These are phyloP conservation scores for Colletotrichum navitas DNA, from an alignment of 2,329 filamentous ascomycete species.

Conservation along the genomic window DNA sequence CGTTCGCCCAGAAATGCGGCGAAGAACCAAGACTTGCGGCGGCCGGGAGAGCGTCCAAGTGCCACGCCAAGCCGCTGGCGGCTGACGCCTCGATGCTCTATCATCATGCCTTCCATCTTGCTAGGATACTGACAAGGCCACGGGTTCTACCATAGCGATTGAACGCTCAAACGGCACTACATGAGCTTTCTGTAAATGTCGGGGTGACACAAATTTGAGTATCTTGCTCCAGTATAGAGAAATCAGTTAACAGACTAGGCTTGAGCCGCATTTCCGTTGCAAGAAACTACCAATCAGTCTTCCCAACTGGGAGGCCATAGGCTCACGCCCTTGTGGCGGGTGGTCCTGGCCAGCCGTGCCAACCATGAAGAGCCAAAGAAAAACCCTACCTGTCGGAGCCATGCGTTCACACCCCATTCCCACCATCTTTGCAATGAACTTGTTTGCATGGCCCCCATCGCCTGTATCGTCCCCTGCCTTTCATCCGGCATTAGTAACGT, in stretches of 20 bases:
- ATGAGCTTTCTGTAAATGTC: not conserved
- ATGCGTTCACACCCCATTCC: constrained; percentile 21
- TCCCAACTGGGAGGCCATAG: not conserved
- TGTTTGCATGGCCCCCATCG: not conserved
- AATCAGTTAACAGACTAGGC: not conserved
- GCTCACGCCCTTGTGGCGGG: constrained; percentile 1
- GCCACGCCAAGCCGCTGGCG: constrained; percentile 7
- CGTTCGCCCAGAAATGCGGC: constrained; percentile 20
- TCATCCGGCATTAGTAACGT: constrained; percentile 19
- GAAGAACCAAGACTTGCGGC: constrained; percentile 9
- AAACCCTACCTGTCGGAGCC: constrained; percentile 11
- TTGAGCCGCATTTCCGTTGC: not conserved
- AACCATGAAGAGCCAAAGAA: constrained; percentile 18
- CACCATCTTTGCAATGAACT: not conserved
- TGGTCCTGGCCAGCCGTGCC: constrained; percentile 17
- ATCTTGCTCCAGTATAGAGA: not conserved
- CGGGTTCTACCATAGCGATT: not conserved
- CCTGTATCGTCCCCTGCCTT: constrained; percentile 8
- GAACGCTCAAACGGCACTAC: not conserved
- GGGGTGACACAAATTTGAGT: not conserved
- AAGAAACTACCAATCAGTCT: constrained; percentile 3
- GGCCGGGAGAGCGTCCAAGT: constrained; percentile 19
- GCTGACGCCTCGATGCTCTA: not conserved
- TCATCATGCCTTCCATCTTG: not conserved
- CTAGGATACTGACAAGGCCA: not conserved